Percentiles rank a stretch among this genome's conserved stretches.
These are phyloP conservation scores for Beta corolliflora DNA, from an alignment of 179 eudicot species.

Conservation along the genomic window DNA sequence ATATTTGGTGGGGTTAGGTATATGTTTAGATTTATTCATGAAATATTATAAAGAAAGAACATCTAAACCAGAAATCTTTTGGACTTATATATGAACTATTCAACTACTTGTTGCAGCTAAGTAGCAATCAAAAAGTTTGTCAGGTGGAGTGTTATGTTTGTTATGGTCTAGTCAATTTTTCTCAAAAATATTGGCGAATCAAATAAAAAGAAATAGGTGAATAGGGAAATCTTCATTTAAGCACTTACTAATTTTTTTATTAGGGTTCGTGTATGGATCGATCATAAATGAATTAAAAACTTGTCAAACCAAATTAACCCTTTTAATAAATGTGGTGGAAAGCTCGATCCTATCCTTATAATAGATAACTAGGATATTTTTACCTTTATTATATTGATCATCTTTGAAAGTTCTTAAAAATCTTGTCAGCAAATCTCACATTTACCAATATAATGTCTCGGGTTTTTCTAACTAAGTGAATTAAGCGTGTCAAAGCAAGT, in stretches of 20 bases:
- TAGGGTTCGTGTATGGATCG: too few species aligned
- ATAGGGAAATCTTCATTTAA: neutral
- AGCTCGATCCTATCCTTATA: too few species aligned
- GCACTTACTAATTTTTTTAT: neutral
- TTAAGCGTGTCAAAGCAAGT: too few species aligned
- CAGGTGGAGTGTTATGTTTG: neutral
- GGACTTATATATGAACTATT: constrained; percentile 12
- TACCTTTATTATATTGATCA: too few species aligned
- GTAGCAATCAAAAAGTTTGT: constrained; percentile 9
- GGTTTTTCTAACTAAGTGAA: too few species aligned
- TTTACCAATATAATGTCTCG: too few species aligned
- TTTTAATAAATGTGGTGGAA: too few species aligned
- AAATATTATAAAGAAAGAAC: neutral
- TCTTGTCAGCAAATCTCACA: too few species aligned
- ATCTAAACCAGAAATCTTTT: neutral
- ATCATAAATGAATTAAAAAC: too few species aligned
- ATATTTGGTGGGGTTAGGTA: constrained; percentile 11
- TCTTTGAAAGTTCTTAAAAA: too few species aligned
- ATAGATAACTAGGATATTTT: too few species aligned
- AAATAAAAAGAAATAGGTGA: neutral
- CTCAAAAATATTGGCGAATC: neutral
- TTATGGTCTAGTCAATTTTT: neutral
- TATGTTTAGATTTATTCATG: neutral
- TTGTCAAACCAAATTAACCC: too few species aligned
- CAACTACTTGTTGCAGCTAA: neutral